Base-by-base conservation (phyloP, 208 protist species). In the Herpetomonas samuelpessoai region DNA sequence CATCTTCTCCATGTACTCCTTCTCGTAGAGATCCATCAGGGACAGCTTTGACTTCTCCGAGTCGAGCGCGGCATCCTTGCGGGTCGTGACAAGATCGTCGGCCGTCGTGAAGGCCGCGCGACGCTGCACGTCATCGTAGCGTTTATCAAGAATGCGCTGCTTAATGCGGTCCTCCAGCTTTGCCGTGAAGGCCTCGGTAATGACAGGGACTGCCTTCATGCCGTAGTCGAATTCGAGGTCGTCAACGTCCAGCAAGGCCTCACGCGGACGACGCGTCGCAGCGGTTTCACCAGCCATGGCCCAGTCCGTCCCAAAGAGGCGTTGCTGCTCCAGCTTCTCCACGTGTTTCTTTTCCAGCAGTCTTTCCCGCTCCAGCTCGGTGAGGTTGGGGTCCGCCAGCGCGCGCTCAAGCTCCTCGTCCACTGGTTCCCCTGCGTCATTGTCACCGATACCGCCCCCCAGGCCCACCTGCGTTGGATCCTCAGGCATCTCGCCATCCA, bases 21-120 rank as follows among this genome's bases (percentile, higher is more conserved):
- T 95, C 76, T 96, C 91, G 74, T 96, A 95, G 16, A 96, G 70
- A 59, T 96, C 91, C 83, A 93, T 93, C 30, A 96, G 67, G 2
- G 85, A 92, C 44, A 95, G 72, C 73, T 91, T 89, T 12, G 87
- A 93, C 82, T 96, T 94, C 72, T 92, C 70, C 44, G 91, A 59
- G 53, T 95, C 85, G 28, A 88, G 55, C 22, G 68, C 75, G 41
- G 72, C 76, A 49, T 93, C 77, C 57, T 68, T 77, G 57, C 65
- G 69, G 10, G 64, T 81, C 39, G 81, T 79, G 16, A 62, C 62
- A 18, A 96, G 75, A 54, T 92, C 87, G 4, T 76, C 74, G 39
- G 85, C 66, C 25, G 84, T 73, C 19, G 80, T 82, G 28, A 81
- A 52, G n/a, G 67, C 12, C 27, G 45, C 60, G 26, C 66, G 68